Conservation (phyloP, 768 basidiomycete genomes). For the Mrakia blollopis region DNA sequence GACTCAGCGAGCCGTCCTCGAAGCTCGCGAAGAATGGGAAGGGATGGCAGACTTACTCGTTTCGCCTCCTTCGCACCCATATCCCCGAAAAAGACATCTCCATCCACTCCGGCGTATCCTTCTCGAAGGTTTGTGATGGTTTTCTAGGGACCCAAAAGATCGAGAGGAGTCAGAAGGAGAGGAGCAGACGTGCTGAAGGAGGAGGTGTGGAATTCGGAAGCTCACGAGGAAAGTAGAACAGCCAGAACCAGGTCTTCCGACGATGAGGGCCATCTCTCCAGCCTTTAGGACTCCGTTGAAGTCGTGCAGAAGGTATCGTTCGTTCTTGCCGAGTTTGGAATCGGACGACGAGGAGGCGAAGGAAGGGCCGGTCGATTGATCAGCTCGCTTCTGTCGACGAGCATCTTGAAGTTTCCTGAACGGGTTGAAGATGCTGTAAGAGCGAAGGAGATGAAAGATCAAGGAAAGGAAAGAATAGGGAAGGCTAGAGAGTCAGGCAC, state of each 20-base stretch:
- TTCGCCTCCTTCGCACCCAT: constrained; percentile 24
- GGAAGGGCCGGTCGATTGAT: neutral
- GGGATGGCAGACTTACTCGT: neutral
- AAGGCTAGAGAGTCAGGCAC: neutral
- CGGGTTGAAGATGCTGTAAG: constrained; percentile 27
- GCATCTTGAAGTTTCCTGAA: constrained; percentile 15
- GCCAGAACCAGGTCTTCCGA: constrained; percentile 29
- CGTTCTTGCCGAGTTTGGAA: constrained; percentile 18
- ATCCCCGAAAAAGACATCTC: constrained; percentile 21
- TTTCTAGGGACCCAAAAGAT: neutral
- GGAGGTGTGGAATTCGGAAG: neutral
- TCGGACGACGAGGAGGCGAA: neutral
- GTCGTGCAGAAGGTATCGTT: constrained; percentile 24
- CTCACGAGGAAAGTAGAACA: constrained; percentile 30
- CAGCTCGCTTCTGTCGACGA: constrained; percentile 4
- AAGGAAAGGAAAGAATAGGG: neutral
- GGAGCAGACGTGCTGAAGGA: neutral
- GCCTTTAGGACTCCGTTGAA: constrained; percentile 29
- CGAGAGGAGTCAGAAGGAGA: neutral
- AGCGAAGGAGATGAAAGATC: constrained; percentile 39
- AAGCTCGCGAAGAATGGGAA: neutral
- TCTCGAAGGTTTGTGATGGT: constrained; percentile 31
- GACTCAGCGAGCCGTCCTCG: neutral
- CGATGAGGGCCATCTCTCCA: constrained; percentile 32
- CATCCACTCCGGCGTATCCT: constrained; percentile 30